Evolutionary conservation across 2,329 filamentous ascomycete genomes (phyloP).

Genomic region (Rhynchosporium secalis): DNA sequence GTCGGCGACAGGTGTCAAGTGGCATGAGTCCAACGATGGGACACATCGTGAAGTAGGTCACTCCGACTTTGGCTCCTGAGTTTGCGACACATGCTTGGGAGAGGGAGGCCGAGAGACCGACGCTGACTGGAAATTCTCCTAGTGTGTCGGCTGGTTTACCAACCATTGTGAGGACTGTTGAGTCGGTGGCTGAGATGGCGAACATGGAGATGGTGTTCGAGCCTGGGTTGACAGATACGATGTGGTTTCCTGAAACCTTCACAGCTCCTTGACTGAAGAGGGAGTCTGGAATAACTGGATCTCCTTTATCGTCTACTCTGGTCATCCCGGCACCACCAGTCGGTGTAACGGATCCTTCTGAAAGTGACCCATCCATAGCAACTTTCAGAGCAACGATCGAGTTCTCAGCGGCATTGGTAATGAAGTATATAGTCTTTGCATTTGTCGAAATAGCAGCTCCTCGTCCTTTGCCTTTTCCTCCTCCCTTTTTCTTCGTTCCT

Average conservation of each 20-base stretch:
- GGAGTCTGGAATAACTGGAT: conserved; percentile 49
- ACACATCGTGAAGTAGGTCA: conserved; percentile 48
- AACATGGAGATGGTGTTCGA: conserved; percentile 55
- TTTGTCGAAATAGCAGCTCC: conserved; percentile 3
- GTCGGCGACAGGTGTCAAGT: conserved; percentile 47
- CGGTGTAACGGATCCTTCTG: conserved; percentile 43
- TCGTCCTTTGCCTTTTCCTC: neutral
- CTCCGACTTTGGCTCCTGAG: conserved; percentile 46
- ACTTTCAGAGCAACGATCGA: conserved; percentile 56
- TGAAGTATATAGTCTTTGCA: conserved; percentile 53
- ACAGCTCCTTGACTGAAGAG: conserved; percentile 53
- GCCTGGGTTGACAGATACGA: conserved; percentile 58
- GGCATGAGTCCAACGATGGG: conserved; percentile 41
- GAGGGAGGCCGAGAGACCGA: conserved; percentile 48
- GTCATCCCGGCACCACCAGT: conserved; percentile 51
- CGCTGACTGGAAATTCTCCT: conserved; percentile 54
- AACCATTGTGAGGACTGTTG: conserved; percentile 47
- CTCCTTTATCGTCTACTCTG: conserved; percentile 43
- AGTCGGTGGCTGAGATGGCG: conserved; percentile 44
- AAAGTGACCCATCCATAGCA: conserved; percentile 48
- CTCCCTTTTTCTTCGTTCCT: neutral
- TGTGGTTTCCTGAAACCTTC: conserved; percentile 47
- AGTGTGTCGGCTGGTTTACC: conserved; percentile 47
- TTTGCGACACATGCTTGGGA: conserved; percentile 49
- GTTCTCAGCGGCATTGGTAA: conserved; percentile 51